Base-by-base conservation (phyloP, 768 basidiomycete genomes). In the Lactarius indigo region DNA sequence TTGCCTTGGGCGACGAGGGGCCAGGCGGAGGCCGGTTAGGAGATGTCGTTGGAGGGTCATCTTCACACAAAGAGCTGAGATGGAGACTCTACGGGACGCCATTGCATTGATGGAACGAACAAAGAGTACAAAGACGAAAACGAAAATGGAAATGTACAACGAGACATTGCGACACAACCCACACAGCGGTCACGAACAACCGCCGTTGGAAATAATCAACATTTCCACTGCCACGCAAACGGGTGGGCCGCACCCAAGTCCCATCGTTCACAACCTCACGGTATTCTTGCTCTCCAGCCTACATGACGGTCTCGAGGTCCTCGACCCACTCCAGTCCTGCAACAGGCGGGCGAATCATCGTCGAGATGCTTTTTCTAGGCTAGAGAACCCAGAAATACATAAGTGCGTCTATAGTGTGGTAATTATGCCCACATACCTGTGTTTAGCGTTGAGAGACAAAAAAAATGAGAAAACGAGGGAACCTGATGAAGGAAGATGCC, bases 311-410 rank as follows among this genome's bases (percentile, higher is more conserved):
- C 91, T 88, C 91, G 81, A 85, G 80, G 85, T 92, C 91, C 84
- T 91, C 83, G 88, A 90, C 81, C 85, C 82, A 79, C 88, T 73
- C 85, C 85, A 84, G 79, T 89, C 89, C 86, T 78, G 69, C 76
- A 54, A 68, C 68, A 76, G 84, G 90, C 84, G 89, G 85, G 83
- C 86, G 79, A 80, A 78, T 86, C 90, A 73, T 92, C 89, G 82
- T 87, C 84, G 88, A 92, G 91, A 92, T 92, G 91, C 91, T 93
- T 93, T 91, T 85, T 74, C 80, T 79, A 74, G 84, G 85, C 90
- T 91, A 37, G 35, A 37, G 35, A 13, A 69, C 15, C 15, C 37
- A 39, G 37, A 60, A 61, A 42, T 41, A 61, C 37, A 17, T 26
- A 68, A 75, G 61, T 79, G 74, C 57, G 42, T 57, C 30, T 33